A percentile compares a stretch with the other conserved stretches of the same genome.
Evolutionary conservation across 73 alveolate species (phyloP).

Genomic region (Paramecium sexaurelia): DNA sequence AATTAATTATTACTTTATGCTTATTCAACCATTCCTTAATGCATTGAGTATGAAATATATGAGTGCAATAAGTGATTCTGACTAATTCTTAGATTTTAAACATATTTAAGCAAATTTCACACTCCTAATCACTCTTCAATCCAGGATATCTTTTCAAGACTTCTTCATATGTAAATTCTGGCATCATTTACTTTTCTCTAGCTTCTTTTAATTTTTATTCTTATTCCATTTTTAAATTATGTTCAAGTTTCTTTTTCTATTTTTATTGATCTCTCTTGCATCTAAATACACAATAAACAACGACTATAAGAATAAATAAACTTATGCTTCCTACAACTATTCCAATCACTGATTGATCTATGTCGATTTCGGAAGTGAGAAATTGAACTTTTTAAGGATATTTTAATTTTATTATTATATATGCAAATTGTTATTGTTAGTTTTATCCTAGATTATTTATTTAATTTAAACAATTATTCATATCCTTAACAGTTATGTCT

Average conservation of each 20-base stretch:
- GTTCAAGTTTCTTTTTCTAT: neutral
- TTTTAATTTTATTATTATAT: neutral
- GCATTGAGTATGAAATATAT: conserved; percentile 42
- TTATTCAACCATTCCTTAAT: conserved; percentile 51
- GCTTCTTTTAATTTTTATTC: neutral
- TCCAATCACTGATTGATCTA: neutral
- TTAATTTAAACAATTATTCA: neutral
- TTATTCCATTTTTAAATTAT: neutral
- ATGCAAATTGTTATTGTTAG: neutral
- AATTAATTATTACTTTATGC: neutral
- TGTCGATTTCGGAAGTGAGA: neutral
- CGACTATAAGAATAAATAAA: neutral
- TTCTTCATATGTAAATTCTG: neutral
- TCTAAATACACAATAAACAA: neutral
- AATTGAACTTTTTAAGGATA: neutral
- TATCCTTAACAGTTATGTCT: neutral
- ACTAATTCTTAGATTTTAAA: conserved; percentile 30
- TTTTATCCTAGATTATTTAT: neutral
- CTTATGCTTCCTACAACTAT: neutral
- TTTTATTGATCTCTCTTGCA: neutral
- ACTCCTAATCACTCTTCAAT: neutral
- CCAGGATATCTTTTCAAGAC: neutral
- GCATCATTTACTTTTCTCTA: neutral
- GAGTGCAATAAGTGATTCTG: conserved; percentile 56
- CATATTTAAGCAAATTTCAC: neutral